Conservation (phyloP, 2,329 filamentous ascomycete species). For the Tolypocladium paradoxum region DNA sequence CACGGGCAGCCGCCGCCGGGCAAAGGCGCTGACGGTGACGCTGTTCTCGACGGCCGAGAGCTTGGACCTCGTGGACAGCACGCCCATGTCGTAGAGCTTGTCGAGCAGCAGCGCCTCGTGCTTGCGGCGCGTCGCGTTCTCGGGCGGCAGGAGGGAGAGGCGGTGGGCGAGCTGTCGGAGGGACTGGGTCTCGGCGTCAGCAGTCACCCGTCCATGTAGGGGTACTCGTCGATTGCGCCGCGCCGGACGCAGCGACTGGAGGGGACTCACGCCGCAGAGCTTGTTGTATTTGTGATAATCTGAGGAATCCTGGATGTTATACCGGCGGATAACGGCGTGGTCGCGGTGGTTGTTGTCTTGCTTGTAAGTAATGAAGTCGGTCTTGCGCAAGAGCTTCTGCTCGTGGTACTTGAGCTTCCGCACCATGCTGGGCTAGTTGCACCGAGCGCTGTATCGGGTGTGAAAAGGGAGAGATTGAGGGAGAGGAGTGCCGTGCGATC, state of each 20-base stretch:
- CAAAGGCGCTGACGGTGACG: conserved; percentile 83
- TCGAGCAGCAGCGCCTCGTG: conserved; percentile 80
- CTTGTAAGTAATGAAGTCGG: conserved; percentile 93
- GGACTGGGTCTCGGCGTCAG: conserved; percentile 38
- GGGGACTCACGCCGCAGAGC: conserved; percentile 52
- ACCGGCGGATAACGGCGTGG: conserved; percentile 67
- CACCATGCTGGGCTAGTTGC: conserved; percentile 54
- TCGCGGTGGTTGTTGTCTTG: conserved; percentile 80
- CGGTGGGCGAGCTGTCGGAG: conserved; percentile 83
- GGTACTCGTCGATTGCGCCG: no score
- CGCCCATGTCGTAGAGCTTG: conserved; percentile 88
- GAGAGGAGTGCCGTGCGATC: neutral
- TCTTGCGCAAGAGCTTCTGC: conserved; percentile 84
- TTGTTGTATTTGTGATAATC: conserved; percentile 64
- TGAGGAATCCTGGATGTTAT: conserved; percentile 81
- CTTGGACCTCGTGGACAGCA: conserved; percentile 66
- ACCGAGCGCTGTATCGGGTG: neutral
- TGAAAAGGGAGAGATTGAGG: no score
- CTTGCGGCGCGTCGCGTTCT: conserved; percentile 67
- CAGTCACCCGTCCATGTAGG: no score
- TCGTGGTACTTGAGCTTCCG: conserved; percentile 96
- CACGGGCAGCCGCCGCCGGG: conserved; percentile 71
- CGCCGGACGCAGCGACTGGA: conserved; percentile 1
- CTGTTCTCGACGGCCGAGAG: conserved; percentile 78
- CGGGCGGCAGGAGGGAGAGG: conserved; percentile 70